A percentile compares a stretch with the other conserved stretches of the same genome.
Conservation (phyloP, 176 grass and related monocot species). For the Carex parvula region DNA sequence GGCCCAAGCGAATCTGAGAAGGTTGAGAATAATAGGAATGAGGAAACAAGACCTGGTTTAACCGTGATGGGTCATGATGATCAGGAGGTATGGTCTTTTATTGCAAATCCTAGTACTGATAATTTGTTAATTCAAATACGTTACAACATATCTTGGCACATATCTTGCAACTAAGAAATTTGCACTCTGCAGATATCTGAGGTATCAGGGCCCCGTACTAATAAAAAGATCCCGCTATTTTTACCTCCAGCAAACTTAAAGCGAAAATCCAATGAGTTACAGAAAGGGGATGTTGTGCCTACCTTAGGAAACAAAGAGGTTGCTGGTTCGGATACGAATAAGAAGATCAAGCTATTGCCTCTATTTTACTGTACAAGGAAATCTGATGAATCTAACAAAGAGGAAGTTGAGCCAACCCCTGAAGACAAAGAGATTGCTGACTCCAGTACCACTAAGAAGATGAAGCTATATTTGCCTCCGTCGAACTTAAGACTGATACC, state of each 20-base stretch:
- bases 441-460: not conserved
- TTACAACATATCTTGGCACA: not conserved
- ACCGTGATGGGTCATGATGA: not conserved
- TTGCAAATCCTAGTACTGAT: not conserved
- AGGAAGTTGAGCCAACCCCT: not conserved
- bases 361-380: not conserved
- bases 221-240: not conserved
- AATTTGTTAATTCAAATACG: not conserved
- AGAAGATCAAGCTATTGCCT: not conserved
- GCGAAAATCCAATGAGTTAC: not conserved
- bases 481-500: not conserved
- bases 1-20: not conserved
- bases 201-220: not conserved
- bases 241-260: not conserved
- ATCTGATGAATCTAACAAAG: not conserved
- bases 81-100: not conserved
- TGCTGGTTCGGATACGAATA: not conserved
- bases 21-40: not conserved
- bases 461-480: not conserved
- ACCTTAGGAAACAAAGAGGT: not conserved
- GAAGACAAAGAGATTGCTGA: slow-evolving; percentile 7
- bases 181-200: not conserved
- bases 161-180: not conserved
- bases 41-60: not conserved
- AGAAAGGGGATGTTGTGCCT: not conserved